phyloP scores from a whole-genome alignment of 202 grass and related monocot species.

The Hordeum pubiflorum region DNA sequence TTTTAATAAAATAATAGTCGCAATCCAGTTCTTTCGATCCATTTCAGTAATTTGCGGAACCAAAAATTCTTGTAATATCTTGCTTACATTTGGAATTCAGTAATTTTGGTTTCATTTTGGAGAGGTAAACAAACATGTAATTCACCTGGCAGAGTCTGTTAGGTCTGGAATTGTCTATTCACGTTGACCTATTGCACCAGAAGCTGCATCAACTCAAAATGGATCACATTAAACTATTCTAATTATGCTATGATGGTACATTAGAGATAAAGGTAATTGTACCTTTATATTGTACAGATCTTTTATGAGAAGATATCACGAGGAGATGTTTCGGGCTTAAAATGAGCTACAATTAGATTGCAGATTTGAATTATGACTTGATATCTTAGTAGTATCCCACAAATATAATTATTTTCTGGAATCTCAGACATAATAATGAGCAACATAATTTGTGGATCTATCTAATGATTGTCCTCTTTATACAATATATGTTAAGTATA shows the following conservation, averaged over 20 bases:
- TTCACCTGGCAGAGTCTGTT: not conserved
- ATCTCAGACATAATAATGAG: not conserved
- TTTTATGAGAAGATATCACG: slow-evolving; percentile 10
- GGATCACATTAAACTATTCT: not conserved
- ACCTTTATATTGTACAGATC: not conserved
- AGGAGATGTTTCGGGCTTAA: not conserved
- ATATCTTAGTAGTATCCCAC: not conserved
- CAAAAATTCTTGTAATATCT: not conserved
- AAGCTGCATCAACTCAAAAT: not conserved
- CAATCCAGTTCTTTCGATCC: not conserved
- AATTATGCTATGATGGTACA: not conserved
- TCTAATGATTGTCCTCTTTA: not conserved
- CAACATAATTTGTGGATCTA: not conserved
- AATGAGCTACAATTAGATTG: not conserved
- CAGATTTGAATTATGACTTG: slow-evolving; percentile 14
- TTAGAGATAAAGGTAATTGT: not conserved
- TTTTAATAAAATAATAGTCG: not conserved
- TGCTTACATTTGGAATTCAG: not conserved
- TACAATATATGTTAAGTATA: not conserved
- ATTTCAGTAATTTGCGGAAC: slow-evolving; percentile 6
- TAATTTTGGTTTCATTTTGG: not conserved
- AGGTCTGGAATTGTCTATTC: not conserved
- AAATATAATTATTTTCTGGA: slow-evolving; percentile 2
- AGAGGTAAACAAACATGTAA: not conserved
- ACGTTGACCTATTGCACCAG: not conserved